Percentiles rank a stretch among this genome's conserved stretches.
These are phyloP conservation scores for Pseudogymnoascus sp. DNA, from an alignment of 2,329 filamentous ascomycete genomes.

Conservation along the genomic window DNA sequence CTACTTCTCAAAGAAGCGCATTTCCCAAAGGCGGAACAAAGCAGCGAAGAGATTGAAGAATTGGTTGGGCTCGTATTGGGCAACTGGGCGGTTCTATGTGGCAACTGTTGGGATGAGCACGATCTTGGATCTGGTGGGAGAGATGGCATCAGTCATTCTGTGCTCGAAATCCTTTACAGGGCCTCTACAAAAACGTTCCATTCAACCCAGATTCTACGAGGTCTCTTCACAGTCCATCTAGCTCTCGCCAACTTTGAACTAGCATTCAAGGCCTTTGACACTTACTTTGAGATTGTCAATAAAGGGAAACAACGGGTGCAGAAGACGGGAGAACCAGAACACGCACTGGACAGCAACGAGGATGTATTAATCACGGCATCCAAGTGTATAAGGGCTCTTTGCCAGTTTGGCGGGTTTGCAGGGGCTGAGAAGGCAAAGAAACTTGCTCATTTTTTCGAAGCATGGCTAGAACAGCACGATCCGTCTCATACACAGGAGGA, in stretches of 20 bases:
- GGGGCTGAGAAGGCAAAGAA: slow-evolving; percentile 72
- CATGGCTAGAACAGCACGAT: slow-evolving; percentile 58
- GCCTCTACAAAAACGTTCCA: slow-evolving; percentile 92
- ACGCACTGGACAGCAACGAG: slow-evolving; percentile 68
- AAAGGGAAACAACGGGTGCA: slow-evolving; percentile 76
- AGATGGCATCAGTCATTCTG: slow-evolving; percentile 61
- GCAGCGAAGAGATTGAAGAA: slow-evolving; percentile 68
- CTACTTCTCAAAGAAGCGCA: slow-evolving; percentile 67
- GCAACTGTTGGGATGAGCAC: slow-evolving; percentile 67
- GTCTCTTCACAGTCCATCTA: slow-evolving; percentile 80
- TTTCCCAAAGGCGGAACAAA: slow-evolving; percentile 77
- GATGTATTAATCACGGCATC: slow-evolving; percentile 69
- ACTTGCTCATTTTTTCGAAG: slow-evolving; percentile 62
- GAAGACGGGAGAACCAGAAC: slow-evolving; percentile 64
- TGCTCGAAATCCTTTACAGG: slow-evolving; percentile 82
- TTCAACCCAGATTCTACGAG: slow-evolving; percentile 77
- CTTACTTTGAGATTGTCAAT: slow-evolving; percentile 80
- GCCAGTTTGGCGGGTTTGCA: slow-evolving; percentile 65
- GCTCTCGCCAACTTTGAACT: slow-evolving; percentile 86
- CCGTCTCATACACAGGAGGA: slow-evolving; percentile 17
- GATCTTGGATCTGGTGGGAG: slow-evolving; percentile 78
- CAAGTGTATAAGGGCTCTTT: slow-evolving; percentile 71
- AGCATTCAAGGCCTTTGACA: slow-evolving; percentile 82
- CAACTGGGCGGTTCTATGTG: slow-evolving; percentile 80
- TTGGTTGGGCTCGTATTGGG: slow-evolving; percentile 72